Evolutionary conservation across 306 rosid species (phyloP).

Genomic region (Nissolia schottii): DNA sequence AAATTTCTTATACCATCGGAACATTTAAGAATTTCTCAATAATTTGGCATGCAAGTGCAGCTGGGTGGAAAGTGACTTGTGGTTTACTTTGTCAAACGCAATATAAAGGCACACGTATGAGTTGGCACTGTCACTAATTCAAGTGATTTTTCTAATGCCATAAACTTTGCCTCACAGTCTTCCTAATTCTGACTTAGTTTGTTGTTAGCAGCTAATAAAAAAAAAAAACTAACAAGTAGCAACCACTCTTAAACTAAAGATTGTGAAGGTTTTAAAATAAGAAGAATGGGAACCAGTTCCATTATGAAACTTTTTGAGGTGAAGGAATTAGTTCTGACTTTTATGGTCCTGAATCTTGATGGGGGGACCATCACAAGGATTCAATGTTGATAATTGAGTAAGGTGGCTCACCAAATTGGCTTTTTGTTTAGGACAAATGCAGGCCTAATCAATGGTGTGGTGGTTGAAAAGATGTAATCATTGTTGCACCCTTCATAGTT

Average conservation of each 20-base stretch:
- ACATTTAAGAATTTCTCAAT: no score
- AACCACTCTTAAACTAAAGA: slow-evolving; percentile 25
- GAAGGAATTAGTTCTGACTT: slow-evolving; percentile 28
- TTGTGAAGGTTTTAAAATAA: slow-evolving; percentile 3
- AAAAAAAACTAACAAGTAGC: no score
- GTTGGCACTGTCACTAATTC: background rate
- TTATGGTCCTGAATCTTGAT: background rate
- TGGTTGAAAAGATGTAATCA: slow-evolving; percentile 6
- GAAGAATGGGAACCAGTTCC: slow-evolving; percentile 1
- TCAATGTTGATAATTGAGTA: slow-evolving; percentile 19
- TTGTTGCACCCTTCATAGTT: background rate
- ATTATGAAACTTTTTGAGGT: background rate
- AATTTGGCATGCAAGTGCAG: slow-evolving; percentile 5
- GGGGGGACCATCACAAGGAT: slow-evolving; percentile 5
- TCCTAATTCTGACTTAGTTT: slow-evolving; percentile 15
- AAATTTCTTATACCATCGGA: no score
- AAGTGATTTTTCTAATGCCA: background rate
- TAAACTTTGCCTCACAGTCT: background rate
- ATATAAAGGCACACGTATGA: background rate
- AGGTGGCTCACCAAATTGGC: slow-evolving; percentile 51
- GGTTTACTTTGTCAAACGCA: slow-evolving; percentile 32
- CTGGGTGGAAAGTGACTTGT: slow-evolving; percentile 4
- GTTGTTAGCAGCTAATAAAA: background rate
- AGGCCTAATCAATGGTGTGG: background rate
- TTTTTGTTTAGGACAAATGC: slow-evolving; percentile 17